phyloP scores from a whole-genome alignment of 345 rosid genomes.

The Citrus reticulata region DNA sequence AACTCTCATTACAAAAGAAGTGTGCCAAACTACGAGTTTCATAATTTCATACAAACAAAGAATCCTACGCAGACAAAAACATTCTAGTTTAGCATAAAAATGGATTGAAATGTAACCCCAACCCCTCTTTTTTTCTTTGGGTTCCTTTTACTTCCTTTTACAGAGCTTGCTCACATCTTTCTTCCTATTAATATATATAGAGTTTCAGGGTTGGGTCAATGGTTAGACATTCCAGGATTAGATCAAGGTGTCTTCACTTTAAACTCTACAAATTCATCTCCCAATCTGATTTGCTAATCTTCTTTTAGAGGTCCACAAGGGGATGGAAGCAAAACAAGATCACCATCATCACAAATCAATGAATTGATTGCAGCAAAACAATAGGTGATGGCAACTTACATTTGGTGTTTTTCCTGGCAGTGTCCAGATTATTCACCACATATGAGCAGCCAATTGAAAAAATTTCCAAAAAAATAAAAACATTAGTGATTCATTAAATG shows the following conservation, averaged over 20 bases:
- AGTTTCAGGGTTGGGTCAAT: background rate
- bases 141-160: background rate
- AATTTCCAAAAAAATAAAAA: slow-evolving; percentile 2
- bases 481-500: slow-evolving; percentile 6
- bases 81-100: background rate
- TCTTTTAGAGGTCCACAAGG: background rate
- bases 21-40: background rate
- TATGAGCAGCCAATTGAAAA: slow-evolving; percentile 6
- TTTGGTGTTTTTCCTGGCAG: slow-evolving; percentile 62
- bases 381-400: slow-evolving; percentile 39
- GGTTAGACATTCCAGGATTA: background rate
- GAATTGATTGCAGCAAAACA: background rate
- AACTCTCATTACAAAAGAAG: background rate
- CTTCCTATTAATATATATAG: too few species aligned
- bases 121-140: background rate
- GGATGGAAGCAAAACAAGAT: background rate
- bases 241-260: background rate
- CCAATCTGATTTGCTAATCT: background rate
- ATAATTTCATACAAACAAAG: background rate
- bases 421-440: slow-evolving; percentile 16
- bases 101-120: background rate
- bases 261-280: background rate
- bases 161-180: background rate
- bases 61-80: background rate
- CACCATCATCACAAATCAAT: background rate